Base-by-base conservation (phyloP, 345 rosid species). In the Dimocarpus longan region DNA sequence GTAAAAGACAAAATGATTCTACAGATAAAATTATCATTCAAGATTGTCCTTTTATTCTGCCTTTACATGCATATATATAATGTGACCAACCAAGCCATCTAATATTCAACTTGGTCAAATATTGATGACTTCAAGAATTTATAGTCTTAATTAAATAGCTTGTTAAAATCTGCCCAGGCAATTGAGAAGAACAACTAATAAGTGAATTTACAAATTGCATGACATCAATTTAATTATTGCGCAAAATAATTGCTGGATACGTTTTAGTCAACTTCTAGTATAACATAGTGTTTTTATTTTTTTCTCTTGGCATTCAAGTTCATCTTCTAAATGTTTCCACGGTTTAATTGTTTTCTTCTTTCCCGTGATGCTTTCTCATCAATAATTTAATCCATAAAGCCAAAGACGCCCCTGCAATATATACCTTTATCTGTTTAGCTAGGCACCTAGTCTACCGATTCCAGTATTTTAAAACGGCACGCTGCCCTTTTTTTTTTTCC, bases 1-100 rank as follows among this genome's bases (percentile, higher is more conserved):
- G 39, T 67, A 54, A 54, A 76, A 56, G 73, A 76, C 79, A 39
- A 59, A 59, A 76, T 8, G 54, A 66, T 54, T 76, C 66, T 39
- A 22, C 24, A 42, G 16, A 1, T 52, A 37, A 28, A 32, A 71
- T 15, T 63, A 40, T 56, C 15, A 37, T 76, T 37, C 57, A 21
- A 13, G 15, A 59, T 24, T 24, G 46, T 21, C 26, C 26, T 44
- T 26, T 63, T 13, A 74, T 16, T 74, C n/a, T 2, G 28, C 12
- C 32, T n/a, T 57, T n/a, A 4, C 8, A 16, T n/a, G 19, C 52
- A 57, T 48, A 48, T 48, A 11, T 48, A 11, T 50, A 42, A 32
- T 32, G 56, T 50, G 13, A 67, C 9, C 44, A 43, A 68, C 13
- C 56, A 44, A 68, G 13, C 54, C 72, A 21, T 68, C 56, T 21